Percentiles rank a stretch among this genome's conserved stretches.
Conservation (phyloP, 352 stramenopile species). For the Phytophthora crassamura region DNA sequence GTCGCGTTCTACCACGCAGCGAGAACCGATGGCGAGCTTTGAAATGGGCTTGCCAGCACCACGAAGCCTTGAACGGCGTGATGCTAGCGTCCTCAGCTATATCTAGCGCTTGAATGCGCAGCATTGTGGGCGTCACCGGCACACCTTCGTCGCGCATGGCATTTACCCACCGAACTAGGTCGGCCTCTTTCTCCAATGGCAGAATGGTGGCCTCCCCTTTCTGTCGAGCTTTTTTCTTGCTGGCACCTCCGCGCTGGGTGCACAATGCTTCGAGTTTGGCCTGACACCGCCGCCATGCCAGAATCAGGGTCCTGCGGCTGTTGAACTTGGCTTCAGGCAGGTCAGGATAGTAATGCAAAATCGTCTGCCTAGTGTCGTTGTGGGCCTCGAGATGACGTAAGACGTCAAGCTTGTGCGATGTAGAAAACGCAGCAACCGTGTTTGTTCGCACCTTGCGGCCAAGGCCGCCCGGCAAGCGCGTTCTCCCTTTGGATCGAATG, state of each 20-base stretch:
- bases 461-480: background rate
- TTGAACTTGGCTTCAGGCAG: constrained; percentile 1
- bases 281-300: background rate
- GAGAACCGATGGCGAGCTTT: background rate
- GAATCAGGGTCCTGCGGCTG: background rate
- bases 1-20: background rate
- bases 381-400: background rate
- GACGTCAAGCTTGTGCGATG: background rate
- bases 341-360: background rate
- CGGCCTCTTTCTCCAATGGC: too few relatives aligned
- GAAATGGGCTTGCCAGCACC: constrained; percentile 7
- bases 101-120: background rate
- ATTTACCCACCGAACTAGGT: too few relatives aligned
- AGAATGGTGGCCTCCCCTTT: too few relatives aligned
- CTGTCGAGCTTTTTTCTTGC: too few relatives aligned
- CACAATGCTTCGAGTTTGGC: background rate
- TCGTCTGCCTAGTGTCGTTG: background rate
- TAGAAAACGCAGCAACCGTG: background rate
- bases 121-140: constrained; percentile 2
- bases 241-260: too few relatives aligned
- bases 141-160: constrained; percentile 5
- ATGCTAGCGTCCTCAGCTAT: background rate
- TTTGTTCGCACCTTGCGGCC: background rate
- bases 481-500: constrained; percentile 11
- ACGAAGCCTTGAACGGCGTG: background rate